Percentiles rank a stretch among this genome's conserved stretches.
phyloP scores from a whole-genome alignment of 2,329 filamentous ascomycete genomes.

The Sporothrix brasiliensis region DNA sequence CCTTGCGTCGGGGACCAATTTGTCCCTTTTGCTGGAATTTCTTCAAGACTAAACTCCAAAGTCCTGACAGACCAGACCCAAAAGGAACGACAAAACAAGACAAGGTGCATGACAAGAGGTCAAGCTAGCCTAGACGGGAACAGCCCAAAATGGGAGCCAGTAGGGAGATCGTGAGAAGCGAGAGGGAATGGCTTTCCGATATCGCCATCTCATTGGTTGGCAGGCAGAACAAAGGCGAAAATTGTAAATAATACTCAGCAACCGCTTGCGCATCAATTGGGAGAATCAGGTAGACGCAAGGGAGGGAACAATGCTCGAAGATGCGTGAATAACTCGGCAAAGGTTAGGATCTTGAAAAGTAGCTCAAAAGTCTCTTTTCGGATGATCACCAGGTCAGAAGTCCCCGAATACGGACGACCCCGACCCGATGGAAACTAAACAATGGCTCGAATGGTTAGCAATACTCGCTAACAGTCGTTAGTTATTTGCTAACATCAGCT shows the following conservation, averaged over 20 bases:
- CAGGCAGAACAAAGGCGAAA: background rate
- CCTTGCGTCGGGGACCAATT: constrained; percentile 12
- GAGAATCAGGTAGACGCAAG: background rate
- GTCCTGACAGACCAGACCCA: background rate
- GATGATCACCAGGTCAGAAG: background rate
- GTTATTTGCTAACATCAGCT: background rate
- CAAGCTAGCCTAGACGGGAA: background rate
- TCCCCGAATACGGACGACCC: background rate
- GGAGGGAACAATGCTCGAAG: background rate
- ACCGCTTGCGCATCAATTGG: background rate
- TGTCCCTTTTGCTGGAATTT: constrained; percentile 23
- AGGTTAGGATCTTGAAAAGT: background rate
- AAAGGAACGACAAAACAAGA: constrained; percentile 1
- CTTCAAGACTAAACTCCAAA: constrained; percentile 12
- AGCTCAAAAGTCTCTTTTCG: background rate
- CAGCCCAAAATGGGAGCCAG: background rate
- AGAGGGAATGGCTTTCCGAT: background rate
- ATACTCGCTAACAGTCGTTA: background rate
- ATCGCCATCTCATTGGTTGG: background rate
- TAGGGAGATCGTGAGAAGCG: background rate
- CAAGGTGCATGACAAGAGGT: constrained; percentile 19
- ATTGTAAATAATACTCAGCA: background rate
- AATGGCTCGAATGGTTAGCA: background rate
- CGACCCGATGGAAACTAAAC: constrained; percentile 4
- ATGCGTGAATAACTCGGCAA: background rate